Evolutionary conservation across 2,329 filamentous ascomycete genomes (phyloP).

Genomic region (Aspergillus pseudoterreus): DNA sequence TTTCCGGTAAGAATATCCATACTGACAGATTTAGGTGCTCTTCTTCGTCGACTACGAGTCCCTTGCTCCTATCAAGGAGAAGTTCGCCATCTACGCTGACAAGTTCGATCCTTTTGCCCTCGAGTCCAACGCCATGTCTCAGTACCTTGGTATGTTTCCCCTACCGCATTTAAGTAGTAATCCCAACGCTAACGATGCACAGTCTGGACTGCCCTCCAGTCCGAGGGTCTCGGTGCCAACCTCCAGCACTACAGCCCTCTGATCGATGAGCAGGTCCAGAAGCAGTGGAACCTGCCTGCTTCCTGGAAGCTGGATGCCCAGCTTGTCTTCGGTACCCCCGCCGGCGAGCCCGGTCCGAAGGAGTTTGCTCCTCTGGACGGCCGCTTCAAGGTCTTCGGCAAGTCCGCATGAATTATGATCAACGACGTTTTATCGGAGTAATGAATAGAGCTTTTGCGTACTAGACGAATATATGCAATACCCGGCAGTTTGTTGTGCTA

Average conservation of each 20-base stretch:
- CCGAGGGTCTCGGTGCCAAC: slow-evolving; percentile 80
- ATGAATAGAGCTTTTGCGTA: neutral
- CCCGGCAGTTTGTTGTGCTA: too few species aligned
- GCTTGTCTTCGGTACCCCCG: slow-evolving; percentile 68
- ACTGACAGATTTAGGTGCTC: slow-evolving; percentile 49
- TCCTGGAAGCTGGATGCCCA: slow-evolving; percentile 77
- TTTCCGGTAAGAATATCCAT: neutral
- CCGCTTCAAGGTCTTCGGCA: slow-evolving; percentile 34
- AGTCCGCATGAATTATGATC: slow-evolving; percentile 13
- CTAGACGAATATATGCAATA: neutral
- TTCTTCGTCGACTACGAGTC: slow-evolving; percentile 76
- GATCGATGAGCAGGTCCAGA: slow-evolving; percentile 67
- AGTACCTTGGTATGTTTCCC: slow-evolving; percentile 51
- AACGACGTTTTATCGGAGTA: neutral
- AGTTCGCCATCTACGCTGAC: slow-evolving; percentile 71
- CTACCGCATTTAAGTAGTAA: neutral
- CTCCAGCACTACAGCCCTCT: slow-evolving; percentile 91
- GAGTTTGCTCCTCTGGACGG: slow-evolving; percentile 25
- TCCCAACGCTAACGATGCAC: slow-evolving; percentile 2
- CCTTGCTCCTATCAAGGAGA: slow-evolving; percentile 56
- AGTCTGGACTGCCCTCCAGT: slow-evolving; percentile 75
- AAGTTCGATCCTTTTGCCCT: slow-evolving; percentile 72
- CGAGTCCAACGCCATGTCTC: slow-evolving; percentile 75
- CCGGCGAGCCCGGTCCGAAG: slow-evolving; percentile 23
- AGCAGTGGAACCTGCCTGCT: slow-evolving; percentile 65